These are phyloP conservation scores for Starmerella geochares DNA, from an alignment of 805 yeast genomes.

Conservation along the genomic window DNA sequence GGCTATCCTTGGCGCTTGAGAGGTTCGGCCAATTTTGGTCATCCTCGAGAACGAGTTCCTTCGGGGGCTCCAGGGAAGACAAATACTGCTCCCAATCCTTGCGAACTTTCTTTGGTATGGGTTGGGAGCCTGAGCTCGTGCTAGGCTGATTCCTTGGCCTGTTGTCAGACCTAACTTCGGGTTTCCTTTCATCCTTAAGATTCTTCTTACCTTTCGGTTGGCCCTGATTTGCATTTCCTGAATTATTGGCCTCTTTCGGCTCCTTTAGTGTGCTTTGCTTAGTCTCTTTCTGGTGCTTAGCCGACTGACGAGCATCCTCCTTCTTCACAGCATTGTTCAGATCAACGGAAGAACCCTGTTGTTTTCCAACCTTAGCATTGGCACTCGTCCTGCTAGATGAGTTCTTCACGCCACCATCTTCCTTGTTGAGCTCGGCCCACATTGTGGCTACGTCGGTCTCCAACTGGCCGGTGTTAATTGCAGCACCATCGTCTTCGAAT, in stretches of 20 bases:
- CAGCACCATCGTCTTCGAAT: constrained; percentile 32
- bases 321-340: neutral
- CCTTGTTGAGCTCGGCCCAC: constrained; percentile 26
- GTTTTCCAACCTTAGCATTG: neutral
- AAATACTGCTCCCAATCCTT: constrained; percentile 18
- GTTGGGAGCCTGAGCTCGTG: neutral
- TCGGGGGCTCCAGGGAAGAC: constrained; percentile 10
- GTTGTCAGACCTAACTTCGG: neutral
- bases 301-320: too few species aligned
- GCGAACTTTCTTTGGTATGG: constrained; percentile 14
- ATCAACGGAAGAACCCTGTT: neutral
- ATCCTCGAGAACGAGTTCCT: constrained; percentile 37
- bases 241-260: neutral
- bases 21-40: constrained; percentile 59
- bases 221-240: neutral
- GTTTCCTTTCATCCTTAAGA: neutral
- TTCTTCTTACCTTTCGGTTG: neutral
- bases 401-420: constrained; percentile 4
- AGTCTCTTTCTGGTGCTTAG: neutral
- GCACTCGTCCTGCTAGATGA: neutral
- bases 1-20: constrained; percentile 29
- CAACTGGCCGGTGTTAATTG: constrained; percentile 15
- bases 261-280: constrained; percentile 35
- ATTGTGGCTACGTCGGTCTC: constrained; percentile 23
- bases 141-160: neutral